Percentiles rank a stretch among this genome's conserved stretches.
These are phyloP conservation scores for Hirschfeldia incana DNA, from an alignment of 345 rosid genomes.

Conservation along the genomic window DNA sequence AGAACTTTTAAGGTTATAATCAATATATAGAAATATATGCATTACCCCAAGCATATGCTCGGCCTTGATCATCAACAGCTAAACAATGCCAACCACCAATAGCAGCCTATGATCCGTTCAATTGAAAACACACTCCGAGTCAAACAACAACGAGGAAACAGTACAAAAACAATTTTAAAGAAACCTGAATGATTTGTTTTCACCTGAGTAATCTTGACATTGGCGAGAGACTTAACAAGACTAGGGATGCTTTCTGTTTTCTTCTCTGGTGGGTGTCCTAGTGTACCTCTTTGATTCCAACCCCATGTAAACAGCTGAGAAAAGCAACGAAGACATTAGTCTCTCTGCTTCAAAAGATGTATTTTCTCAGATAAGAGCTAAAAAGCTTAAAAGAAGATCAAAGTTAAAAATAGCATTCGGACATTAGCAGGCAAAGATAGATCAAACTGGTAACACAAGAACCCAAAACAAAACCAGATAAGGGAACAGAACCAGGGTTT, in stretches of 20 bases:
- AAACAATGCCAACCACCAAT: constrained; percentile 99
- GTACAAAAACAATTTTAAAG: no score
- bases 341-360: background rate
- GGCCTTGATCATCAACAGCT: constrained; percentile 99
- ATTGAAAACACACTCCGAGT: constrained; percentile 11
- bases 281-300: constrained; percentile 99
- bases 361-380: background rate
- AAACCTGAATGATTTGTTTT: background rate
- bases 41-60: constrained; percentile 96
- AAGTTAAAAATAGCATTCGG: background rate
- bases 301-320: constrained; percentile 98
- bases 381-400: background rate
- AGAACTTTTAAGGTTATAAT: background rate
- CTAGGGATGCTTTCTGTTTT: constrained; percentile 88
- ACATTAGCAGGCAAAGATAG: background rate
- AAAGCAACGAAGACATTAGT: constrained; percentile 4
- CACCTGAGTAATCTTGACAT: constrained; percentile 88
- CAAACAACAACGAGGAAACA: background rate
- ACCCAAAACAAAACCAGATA: constrained; percentile 12
- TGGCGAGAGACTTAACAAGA: constrained; percentile 72
- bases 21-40: constrained; percentile 1
- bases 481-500: background rate
- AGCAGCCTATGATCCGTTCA: constrained; percentile 65
- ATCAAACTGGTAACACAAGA: background rate
- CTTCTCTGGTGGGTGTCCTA: constrained; percentile 90